Percentiles rank a stretch among this genome's conserved stretches.
Conservation (phyloP, 2,329 filamentous ascomycete species). For the Pestalotiopsis sp. region DNA sequence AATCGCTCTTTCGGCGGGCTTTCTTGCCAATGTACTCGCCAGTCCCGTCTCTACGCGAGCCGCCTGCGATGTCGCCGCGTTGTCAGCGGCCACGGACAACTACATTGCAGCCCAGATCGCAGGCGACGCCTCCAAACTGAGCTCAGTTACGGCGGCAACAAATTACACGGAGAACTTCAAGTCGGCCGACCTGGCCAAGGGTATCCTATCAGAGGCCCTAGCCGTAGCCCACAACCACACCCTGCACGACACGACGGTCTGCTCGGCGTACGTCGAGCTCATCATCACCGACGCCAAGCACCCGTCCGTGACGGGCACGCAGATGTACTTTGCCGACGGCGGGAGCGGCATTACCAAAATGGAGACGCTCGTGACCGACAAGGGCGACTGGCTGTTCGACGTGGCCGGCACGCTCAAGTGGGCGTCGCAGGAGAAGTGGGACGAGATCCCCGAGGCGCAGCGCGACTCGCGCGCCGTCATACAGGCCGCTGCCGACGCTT, state of each 20-base stretch:
- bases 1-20: background rate
- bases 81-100: slow-evolving; percentile 24
- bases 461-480: slow-evolving; percentile 29
- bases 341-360: slow-evolving; percentile 25
- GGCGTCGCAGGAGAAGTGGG: slow-evolving; percentile 31
- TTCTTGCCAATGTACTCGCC: background rate
- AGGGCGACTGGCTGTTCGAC: slow-evolving; percentile 34
- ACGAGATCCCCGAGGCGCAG: slow-evolving; percentile 29
- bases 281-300: slow-evolving; percentile 30
- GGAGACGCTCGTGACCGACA: slow-evolving; percentile 32
- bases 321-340: slow-evolving; percentile 24
- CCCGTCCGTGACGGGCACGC: slow-evolving; percentile 36
- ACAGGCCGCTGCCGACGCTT: slow-evolving; percentile 31
- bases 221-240: slow-evolving; percentile 35
- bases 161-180: slow-evolving; percentile 37
- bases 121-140: slow-evolving; percentile 20
- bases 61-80: slow-evolving; percentile 22
- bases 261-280: slow-evolving; percentile 44
- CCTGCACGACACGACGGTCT: slow-evolving; percentile 33
- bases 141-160: slow-evolving; percentile 18
- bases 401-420: slow-evolving; percentile 29
- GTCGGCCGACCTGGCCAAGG: slow-evolving; percentile 19
- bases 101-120: slow-evolving; percentile 27
- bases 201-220: slow-evolving; percentile 31
- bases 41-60: slow-evolving; percentile 12